Evolutionary conservation across 163 green algal species (phyloP).

Genomic region (Chlorella variabilis): DNA sequence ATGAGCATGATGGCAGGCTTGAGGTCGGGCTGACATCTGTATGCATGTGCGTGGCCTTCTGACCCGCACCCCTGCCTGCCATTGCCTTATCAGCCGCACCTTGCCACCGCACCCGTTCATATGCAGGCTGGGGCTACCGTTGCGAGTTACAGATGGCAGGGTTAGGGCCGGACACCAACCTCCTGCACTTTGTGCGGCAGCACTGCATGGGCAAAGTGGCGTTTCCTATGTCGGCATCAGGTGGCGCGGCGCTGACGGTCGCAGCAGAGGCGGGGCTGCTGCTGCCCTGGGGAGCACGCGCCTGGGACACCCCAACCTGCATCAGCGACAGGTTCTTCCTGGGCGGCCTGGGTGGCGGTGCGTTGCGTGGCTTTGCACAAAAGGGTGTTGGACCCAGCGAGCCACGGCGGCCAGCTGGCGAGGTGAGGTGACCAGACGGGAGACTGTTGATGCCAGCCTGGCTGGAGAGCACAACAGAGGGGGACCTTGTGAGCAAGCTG

Average conservation of each 20-base stretch:
- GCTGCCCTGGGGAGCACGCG: constrained; percentile 46
- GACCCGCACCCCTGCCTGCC: too few species aligned
- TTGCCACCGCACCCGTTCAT: too few species aligned
- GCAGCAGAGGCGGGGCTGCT: constrained; percentile 37
- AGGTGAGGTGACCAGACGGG: not conserved
- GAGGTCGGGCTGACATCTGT: too few species aligned
- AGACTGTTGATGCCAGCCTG: too few species aligned
- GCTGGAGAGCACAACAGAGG: too few species aligned
- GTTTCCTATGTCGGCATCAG: constrained; percentile 5
- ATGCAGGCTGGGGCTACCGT: constrained; percentile 23
- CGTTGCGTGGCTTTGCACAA: constrained; percentile 57
- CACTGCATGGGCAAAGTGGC: constrained; percentile 39
- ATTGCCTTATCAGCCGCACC: too few species aligned
- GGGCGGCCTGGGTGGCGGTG: constrained; percentile 37
- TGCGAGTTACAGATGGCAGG: constrained; percentile 39
- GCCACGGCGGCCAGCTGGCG: constrained; percentile 20
- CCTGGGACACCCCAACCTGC: constrained; percentile 8
- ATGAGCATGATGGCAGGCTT: too few species aligned
- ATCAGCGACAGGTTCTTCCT: constrained; percentile 66
- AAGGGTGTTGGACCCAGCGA: constrained; percentile 55
- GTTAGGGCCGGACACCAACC: constrained; percentile 37
- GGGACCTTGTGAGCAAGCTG: too few species aligned
- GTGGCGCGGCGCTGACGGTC: constrained; percentile 20
- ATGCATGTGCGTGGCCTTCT: too few species aligned
- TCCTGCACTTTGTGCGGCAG: constrained; percentile 46